phyloP scores from a whole-genome alignment of 345 rosid genomes.

The Barbarea vulgaris region DNA sequence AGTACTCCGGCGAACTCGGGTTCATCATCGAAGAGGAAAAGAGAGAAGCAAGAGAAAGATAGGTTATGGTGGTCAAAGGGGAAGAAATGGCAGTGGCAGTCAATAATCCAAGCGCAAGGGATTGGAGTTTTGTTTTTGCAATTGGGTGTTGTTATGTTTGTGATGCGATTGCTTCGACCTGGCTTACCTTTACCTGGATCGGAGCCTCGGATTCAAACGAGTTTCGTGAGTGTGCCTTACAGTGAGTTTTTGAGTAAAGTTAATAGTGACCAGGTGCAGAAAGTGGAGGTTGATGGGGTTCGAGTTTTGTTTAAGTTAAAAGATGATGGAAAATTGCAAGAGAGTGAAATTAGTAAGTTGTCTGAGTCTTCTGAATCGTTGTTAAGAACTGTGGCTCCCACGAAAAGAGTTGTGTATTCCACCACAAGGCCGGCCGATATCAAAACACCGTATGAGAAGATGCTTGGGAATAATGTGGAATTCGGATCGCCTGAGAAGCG shows the following conservation, averaged over 20 bases:
- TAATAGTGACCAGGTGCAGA: slow-evolving; percentile 65
- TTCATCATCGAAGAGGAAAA: slow-evolving; percentile 51
- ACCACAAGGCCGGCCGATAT: slow-evolving; percentile 83
- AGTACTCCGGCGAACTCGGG: slow-evolving; percentile 39
- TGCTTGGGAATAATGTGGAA: slow-evolving; percentile 88
- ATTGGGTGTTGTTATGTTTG: slow-evolving; percentile 76
- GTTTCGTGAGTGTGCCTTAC: slow-evolving; percentile 73
- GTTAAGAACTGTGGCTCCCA: slow-evolving; percentile 63
- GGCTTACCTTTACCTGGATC: slow-evolving; percentile 86
- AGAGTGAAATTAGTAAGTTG: slow-evolving; percentile 49
- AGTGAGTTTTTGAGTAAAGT: slow-evolving; percentile 85
- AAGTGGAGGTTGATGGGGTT: slow-evolving; percentile 90
- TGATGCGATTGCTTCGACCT: slow-evolving; percentile 82
- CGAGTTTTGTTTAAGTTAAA: slow-evolving; percentile 81
- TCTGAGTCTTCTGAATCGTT: slow-evolving; percentile 65
- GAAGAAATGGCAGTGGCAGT: slow-evolving; percentile 76
- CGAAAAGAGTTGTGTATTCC: slow-evolving; percentile 68
- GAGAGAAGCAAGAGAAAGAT: slow-evolving; percentile 56
- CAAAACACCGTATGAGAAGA: slow-evolving; percentile 89
- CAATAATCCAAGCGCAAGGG: slow-evolving; percentile 77
- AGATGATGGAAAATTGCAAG: slow-evolving; percentile 50
- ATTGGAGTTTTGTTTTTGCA: slow-evolving; percentile 77
- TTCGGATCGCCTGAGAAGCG: slow-evolving; percentile 92
- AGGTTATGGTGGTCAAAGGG: slow-evolving; percentile 72
- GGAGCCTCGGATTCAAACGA: slow-evolving; percentile 71